Conservation (phyloP, 495 filamentous ascomycete genomes). For the Aspergillus sclerotiicarbonarius region DNA sequence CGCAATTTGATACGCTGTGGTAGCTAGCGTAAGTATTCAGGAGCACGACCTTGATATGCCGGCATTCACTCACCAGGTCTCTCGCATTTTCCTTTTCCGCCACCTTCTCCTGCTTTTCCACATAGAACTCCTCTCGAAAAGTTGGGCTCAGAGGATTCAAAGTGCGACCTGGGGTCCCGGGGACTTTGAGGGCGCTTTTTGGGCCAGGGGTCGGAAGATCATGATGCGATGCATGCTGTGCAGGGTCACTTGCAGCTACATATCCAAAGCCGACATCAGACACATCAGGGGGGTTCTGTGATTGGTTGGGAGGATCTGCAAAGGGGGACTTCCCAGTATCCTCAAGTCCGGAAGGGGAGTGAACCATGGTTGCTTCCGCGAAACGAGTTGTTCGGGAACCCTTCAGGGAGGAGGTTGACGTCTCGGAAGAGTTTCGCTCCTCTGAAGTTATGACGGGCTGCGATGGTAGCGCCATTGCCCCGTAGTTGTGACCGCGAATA, state of each 20-base stretch:
- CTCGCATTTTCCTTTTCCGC: conserved; percentile 78
- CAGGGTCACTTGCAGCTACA: conserved; percentile 58
- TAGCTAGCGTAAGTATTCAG: conserved; percentile 2
- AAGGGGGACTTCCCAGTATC: conserved; percentile 60
- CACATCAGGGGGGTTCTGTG: conserved; percentile 53
- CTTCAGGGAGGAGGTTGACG: conserved; percentile 64
- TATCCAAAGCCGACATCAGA: conserved; percentile 93
- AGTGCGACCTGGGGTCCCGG: conserved; percentile 69
- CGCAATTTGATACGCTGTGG: conserved; percentile 86
- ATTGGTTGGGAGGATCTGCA: conserved; percentile 53
- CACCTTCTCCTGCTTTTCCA: conserved; percentile 75
- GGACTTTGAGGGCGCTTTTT: conserved; percentile 82
- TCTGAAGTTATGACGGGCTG: conserved; percentile 23
- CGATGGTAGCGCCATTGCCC: conserved; percentile 29
- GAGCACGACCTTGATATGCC: background rate
- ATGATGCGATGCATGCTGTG: conserved; percentile 50
- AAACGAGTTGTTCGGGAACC: conserved; percentile 81
- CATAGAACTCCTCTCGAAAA: conserved; percentile 76
- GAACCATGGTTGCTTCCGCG: conserved; percentile 82
- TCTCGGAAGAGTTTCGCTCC: conserved; percentile 36
- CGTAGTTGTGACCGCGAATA: conserved; percentile 29
- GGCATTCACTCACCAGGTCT: conserved; percentile 69
- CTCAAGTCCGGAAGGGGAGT: conserved; percentile 72
- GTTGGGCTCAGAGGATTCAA: conserved; percentile 77
- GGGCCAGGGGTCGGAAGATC: conserved; percentile 70